These are phyloP conservation scores for Asterella californica DNA, from an alignment of 225 moss, liverwort and hornwort species.

Conservation along the genomic window DNA sequence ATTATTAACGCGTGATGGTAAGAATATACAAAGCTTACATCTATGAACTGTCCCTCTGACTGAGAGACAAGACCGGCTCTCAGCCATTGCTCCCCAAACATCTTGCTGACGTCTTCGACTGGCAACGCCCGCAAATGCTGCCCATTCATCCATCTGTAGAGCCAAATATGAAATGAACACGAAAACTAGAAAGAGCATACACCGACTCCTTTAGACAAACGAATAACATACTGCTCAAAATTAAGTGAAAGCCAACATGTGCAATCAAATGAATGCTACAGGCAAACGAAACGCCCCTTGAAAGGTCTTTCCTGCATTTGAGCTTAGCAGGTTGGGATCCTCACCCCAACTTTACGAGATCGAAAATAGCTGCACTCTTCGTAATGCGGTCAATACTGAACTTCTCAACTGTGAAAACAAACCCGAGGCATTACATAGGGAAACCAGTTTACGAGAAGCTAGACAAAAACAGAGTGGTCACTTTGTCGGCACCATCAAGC, in stretches of 20 bases:
- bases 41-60: slow-evolving; percentile 56
- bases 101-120: slow-evolving; percentile 55
- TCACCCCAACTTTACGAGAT: slow-evolving; percentile 82
- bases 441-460: background rate
- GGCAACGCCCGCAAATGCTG: slow-evolving; percentile 85
- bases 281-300: no score
- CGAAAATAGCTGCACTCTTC: slow-evolving; percentile 96
- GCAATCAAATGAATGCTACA: background rate
- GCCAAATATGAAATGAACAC: background rate
- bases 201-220: background rate
- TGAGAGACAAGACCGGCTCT: slow-evolving; percentile 66
- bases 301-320: background rate
- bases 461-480: background rate
- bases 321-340: slow-evolving; percentile 2
- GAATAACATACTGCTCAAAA: no score
- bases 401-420: slow-evolving; percentile 64
- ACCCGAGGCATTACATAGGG: background rate
- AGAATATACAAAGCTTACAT: slow-evolving; percentile 40
- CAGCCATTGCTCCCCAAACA: slow-evolving; percentile 80
- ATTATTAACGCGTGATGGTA: background rate
- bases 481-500: background rate
- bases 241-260: background rate
- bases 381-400: slow-evolving; percentile 93
- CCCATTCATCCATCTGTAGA: slow-evolving; percentile 84
- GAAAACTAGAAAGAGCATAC: background rate